phyloP scores from a whole-genome alignment of 495 filamentous ascomycete genomes.

The Hypoxylon subgilvum region DNA sequence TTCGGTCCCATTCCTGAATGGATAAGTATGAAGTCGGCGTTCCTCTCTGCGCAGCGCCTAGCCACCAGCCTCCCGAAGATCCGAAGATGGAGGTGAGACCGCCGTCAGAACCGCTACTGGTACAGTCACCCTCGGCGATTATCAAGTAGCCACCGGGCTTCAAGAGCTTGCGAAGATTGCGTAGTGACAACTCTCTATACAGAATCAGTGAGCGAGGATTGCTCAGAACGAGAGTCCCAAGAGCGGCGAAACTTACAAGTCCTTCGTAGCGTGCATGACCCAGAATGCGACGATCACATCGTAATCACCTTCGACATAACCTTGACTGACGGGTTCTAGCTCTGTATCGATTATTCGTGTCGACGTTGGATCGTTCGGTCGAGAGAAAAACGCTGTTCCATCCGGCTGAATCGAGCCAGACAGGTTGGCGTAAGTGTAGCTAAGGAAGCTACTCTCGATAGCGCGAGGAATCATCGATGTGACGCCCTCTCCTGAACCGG shows the following conservation, averaged over 20 bases:
- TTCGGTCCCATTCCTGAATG: constrained; percentile 44
- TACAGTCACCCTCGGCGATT: constrained; percentile 27
- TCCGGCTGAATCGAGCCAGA: too few relatives aligned
- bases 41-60: constrained; percentile 47
- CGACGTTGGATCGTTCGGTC: too few relatives aligned
- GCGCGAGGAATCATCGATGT: too few relatives aligned
- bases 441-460: too few relatives aligned
- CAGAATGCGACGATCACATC: constrained; percentile 54
- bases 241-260: too few relatives aligned
- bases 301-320: constrained; percentile 44
- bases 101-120: constrained; percentile 20
- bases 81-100: constrained; percentile 41
- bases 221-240: too few relatives aligned
- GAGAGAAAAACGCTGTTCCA: too few relatives aligned
- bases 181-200: too few relatives aligned
- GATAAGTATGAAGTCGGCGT: constrained; percentile 42
- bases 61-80: constrained; percentile 57
- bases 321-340: constrained; percentile 47
- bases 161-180: constrained; percentile 35
- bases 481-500: too few relatives aligned
- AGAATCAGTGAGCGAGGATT: too few relatives aligned
- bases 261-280: constrained; percentile 49
- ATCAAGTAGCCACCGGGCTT: constrained; percentile 41
- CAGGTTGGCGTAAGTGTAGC: too few relatives aligned
- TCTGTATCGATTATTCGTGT: constrained; percentile 20